These are phyloP conservation scores for Allium sativum DNA, from an alignment of 106 monocot genomes.

Conservation along the genomic window DNA sequence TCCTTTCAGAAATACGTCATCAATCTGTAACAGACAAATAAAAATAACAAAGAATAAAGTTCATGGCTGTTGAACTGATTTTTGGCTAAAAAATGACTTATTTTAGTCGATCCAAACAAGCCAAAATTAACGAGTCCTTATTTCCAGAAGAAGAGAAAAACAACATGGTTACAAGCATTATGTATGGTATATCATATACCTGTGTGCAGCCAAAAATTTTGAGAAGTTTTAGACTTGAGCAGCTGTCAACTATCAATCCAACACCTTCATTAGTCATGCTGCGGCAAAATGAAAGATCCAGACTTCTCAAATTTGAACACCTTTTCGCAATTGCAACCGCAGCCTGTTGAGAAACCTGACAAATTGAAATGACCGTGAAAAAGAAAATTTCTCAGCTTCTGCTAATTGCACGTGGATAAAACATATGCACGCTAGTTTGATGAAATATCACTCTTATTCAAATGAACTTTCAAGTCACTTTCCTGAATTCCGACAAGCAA, in stretches of 20 bases:
- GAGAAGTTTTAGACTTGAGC: constrained; percentile 38
- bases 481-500: no score
- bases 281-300: constrained; percentile 88
- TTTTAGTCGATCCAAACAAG: no score
- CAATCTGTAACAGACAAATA: constrained; percentile 41
- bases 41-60: neutral
- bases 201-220: constrained; percentile 83
- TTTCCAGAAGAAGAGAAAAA: neutral
- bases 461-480: no score
- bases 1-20: constrained; percentile 45
- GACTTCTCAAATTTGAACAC: constrained; percentile 32
- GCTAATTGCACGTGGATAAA: no score
- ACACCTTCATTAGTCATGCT: constrained; percentile 59
- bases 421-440: no score
- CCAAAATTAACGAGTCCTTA: neutral
- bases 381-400: no score
- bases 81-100: no score
- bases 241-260: constrained; percentile 69
- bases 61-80: neutral
- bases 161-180: no score
- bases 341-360: constrained; percentile 57
- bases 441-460: no score
- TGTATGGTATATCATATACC: constrained; percentile 20
- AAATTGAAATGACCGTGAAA: neutral
- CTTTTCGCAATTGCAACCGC: constrained; percentile 45